Conservation (phyloP, 2,329 filamentous ascomycete genomes). For the Fonsecaea erecta region DNA sequence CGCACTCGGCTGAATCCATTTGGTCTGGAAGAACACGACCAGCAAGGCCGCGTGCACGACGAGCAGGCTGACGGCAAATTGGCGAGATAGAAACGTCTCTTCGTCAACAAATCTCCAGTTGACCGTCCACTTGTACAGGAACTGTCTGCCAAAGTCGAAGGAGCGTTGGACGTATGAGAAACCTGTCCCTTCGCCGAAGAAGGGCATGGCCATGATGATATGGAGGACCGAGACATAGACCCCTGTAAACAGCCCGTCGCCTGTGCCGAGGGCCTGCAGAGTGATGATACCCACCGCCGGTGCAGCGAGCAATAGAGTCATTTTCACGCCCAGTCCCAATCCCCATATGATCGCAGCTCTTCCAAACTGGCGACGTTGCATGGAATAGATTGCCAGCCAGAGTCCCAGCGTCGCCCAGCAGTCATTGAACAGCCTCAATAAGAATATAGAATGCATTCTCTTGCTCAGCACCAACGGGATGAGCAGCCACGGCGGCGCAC, state of each 20-base stretch:
- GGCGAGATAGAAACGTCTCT: conserved; percentile 71
- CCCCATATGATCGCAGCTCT: conserved; percentile 74
- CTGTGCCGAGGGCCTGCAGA: conserved; percentile 72
- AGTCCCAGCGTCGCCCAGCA: conserved; percentile 84
- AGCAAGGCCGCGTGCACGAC: conserved; percentile 69
- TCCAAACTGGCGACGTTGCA: conserved; percentile 76
- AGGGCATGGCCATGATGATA: conserved; percentile 51
- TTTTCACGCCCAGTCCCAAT: conserved; percentile 87
- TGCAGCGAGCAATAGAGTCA: conserved; percentile 82
- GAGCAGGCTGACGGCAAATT: conserved; percentile 72
- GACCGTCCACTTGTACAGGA: conserved; percentile 97
- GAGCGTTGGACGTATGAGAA: conserved; percentile 76
- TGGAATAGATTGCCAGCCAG: conserved; percentile 77
- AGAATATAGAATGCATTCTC: conserved; percentile 88
- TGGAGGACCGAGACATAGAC: conserved; percentile 79
- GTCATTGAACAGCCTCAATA: conserved; percentile 95
- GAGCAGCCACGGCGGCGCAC: conserved; percentile 78
- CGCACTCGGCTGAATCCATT: conserved; percentile 72
- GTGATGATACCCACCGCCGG: conserved; percentile 80
- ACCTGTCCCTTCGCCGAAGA: conserved; percentile 19
- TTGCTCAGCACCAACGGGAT: conserved; percentile 87
- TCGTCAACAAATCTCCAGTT: conserved; percentile 98
- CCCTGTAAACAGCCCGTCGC: conserved; percentile 68
- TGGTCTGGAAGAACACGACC: conserved; percentile 64
- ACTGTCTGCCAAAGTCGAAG: conserved; percentile 88